A percentile compares a stretch with the other conserved stretches of the same genome.
phyloP scores from a whole-genome alignment of 2,329 filamentous ascomycete genomes.

The Nigrospora sphaerica region DNA sequence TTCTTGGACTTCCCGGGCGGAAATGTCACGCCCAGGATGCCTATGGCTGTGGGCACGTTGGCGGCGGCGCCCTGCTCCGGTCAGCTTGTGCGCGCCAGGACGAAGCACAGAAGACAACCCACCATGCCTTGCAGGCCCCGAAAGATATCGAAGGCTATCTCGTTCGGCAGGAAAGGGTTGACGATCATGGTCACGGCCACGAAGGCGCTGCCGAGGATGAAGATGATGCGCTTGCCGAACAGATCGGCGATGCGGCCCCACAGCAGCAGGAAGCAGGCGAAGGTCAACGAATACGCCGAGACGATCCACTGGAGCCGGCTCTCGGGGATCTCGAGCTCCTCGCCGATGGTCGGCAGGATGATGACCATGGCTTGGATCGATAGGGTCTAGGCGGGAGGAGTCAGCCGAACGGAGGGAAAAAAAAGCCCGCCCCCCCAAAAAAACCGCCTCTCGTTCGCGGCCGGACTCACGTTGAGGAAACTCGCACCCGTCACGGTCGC shows the following conservation, averaged over 20 bases:
- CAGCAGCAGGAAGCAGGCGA: conserved; percentile 60
- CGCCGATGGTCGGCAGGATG: conserved; percentile 54
- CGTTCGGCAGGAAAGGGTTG: conserved; percentile 58
- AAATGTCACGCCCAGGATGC: conserved; percentile 62
- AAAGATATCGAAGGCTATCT: conserved; percentile 62
- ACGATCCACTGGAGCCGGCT: conserved; percentile 59
- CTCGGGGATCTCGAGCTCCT: conserved; percentile 48
- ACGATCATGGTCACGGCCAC: conserved; percentile 50
- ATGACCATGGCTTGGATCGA: conserved; percentile 54
- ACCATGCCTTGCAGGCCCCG: conserved; percentile 59
- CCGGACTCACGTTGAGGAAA: conserved; percentile 42
- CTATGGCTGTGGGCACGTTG: conserved; percentile 64
- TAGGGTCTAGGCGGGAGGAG: conserved; percentile 34
- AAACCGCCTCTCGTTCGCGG: too few relatives aligned
- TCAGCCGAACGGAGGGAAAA: conserved; percentile 9
- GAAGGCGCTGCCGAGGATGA: conserved; percentile 57
- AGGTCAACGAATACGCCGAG: conserved; percentile 57
- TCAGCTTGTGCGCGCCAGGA: background rate
- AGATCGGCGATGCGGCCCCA: conserved; percentile 64
- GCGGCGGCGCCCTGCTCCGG: conserved; percentile 50
- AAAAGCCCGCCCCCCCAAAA: background rate
- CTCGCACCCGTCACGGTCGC: conserved; percentile 47
- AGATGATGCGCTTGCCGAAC: conserved; percentile 59
- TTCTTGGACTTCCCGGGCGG: conserved; percentile 62
- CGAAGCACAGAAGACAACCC: background rate